Base-by-base conservation (phyloP, 2,329 filamentous ascomycete species). In the Ascochyta rabiei region DNA sequence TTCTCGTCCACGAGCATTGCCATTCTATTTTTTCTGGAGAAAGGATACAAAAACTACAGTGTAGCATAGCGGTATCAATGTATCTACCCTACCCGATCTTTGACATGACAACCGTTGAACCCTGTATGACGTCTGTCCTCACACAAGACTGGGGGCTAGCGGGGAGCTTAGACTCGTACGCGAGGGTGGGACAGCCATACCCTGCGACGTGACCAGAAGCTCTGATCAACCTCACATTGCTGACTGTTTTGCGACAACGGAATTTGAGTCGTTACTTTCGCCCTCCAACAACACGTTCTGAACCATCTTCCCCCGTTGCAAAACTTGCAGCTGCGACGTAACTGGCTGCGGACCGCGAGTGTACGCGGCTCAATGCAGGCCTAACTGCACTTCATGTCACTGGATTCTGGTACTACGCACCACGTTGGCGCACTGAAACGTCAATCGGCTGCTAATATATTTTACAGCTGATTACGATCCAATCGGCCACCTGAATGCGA, bases 401-500 rank as follows among this genome's bases (percentile, higher is more conserved):
- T 76, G 59, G 73, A 75, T 62, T 75, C 72, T 66, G 72, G 74
- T 76, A 74, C 33, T 19, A 43, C 53, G 47, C 37, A 49, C 47
- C 23, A 42, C 30, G 45, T 49, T 59, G 4, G n/a, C 31, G n/a
- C 40, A 9, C n/a, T 18, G 40, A 18, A 35, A 46, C 45, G 58
- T 60, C 42, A 48, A 59, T 43, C 37, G 47, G 50, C 48, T 57
- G 51, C 69, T 74, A 57, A 73, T 57, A 57, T 47, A 60, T 44
- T 34, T 44, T 44, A n/a, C 62, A 89, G 87, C 84, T 75, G 88
- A 96, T 76, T 98, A 97, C 79, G 89, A 98, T 74, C 92, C 95
- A 48, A 89, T 98, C 73, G 85, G 91, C 67, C 92, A 99, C 77
- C 84, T 99, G 52, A 98, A 99, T 79, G 83, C 89, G 59, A 88